A percentile compares a stretch with the other conserved stretches of the same genome.
Evolutionary conservation across 179 eudicot species (phyloP).

Genomic region (Gypsophila paniculata): DNA sequence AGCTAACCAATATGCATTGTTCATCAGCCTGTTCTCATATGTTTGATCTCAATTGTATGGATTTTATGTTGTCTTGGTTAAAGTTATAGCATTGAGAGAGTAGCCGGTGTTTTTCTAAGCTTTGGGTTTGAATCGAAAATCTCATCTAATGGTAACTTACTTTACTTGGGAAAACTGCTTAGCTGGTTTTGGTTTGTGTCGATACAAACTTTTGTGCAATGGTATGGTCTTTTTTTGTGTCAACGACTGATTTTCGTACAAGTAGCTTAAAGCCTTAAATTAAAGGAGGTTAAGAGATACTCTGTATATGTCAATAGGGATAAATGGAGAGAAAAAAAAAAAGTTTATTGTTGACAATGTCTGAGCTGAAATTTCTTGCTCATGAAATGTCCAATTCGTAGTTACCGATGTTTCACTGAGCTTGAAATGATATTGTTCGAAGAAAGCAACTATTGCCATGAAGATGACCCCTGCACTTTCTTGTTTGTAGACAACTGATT

Average conservation of each 20-base stretch:
- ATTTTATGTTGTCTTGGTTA: no score
- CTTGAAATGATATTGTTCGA: not conserved
- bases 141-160: not conserved
- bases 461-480: slow-evolving; percentile 3
- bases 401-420: not conserved
- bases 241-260: no score
- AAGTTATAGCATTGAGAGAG: no score
- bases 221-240: not conserved
- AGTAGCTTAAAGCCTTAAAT: no score
- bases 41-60: no score
- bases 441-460: slow-evolving; percentile 3
- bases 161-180: not conserved
- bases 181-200: not conserved
- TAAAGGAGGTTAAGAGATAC: no score
- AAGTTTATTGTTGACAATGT: no score
- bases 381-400: not conserved
- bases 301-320: no score
- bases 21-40: no score
- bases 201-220: not conserved
- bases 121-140: not conserved
- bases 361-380: no score
- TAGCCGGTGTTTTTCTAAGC: not conserved
- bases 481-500: slow-evolving; percentile 57
- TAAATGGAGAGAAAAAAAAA: no score
- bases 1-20: not conserved